These are phyloP conservation scores for Hordeum pubiflorum DNA, from an alignment of 202 grass and related monocot genomes.

Conservation along the genomic window DNA sequence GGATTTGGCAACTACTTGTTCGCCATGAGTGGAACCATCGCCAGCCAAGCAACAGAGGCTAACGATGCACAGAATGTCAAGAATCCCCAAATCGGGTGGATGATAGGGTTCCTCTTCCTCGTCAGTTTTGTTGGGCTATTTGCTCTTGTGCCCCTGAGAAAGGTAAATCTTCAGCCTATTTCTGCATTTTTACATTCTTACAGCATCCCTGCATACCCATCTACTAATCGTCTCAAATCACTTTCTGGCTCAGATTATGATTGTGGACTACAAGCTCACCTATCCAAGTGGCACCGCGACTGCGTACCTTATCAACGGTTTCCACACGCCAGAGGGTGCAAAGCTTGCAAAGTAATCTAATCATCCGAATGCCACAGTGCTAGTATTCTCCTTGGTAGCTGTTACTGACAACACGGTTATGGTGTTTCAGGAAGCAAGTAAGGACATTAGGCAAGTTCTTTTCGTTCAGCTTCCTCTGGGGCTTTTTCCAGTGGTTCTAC, in stretches of 20 bases:
- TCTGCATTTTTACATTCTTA: neutral
- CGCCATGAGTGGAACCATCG: constrained; percentile 46
- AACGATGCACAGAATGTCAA: constrained; percentile 49
- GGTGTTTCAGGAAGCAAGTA: constrained; percentile 57
- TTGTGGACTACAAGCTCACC: constrained; percentile 70
- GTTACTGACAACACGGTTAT: neutral
- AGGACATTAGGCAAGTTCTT: constrained; percentile 54
- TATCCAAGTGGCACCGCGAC: constrained; percentile 73
- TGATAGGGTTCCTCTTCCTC: constrained; percentile 54
- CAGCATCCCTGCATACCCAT: neutral
- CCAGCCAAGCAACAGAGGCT: constrained; percentile 36
- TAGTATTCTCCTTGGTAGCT: neutral
- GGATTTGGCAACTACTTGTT: constrained; percentile 52
- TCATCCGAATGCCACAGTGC: neutral
- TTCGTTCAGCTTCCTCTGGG: constrained; percentile 50
- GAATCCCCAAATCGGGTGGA: constrained; percentile 52
- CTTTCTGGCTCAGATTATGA: constrained; percentile 53
- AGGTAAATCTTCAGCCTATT: constrained; percentile 27
- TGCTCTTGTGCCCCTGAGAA: constrained; percentile 56
- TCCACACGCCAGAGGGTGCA: constrained; percentile 68
- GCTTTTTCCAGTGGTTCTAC: constrained; percentile 80
- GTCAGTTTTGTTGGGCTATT: constrained; percentile 66
- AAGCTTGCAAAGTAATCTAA: constrained; percentile 57
- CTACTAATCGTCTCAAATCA: neutral
- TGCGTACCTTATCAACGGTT: constrained; percentile 72